Conservation (phyloP, 225 moss, liverwort and hornwort genomes). For the Anthoceros angustus region DNA sequence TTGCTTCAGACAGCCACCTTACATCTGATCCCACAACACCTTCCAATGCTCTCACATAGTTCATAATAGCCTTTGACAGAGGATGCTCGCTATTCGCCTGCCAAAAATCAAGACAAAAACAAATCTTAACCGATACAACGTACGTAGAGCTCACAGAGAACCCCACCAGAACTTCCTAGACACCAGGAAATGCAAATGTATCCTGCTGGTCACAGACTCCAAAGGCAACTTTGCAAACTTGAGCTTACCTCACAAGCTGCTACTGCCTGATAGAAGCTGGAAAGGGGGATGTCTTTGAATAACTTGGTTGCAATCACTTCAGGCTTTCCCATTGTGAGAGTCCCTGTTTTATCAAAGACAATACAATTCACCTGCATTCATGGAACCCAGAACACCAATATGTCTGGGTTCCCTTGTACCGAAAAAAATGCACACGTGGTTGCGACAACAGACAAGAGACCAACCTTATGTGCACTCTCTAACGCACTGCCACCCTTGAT, state of each 20-base stretch:
- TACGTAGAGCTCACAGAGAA: not conserved
- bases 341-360: slow-evolving; percentile 62
- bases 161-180: too few species aligned
- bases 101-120: too few species aligned
- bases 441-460: not conserved
- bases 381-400: not conserved
- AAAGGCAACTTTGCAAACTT: not conserved
- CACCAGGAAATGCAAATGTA: not conserved
- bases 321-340: slow-evolving; percentile 39
- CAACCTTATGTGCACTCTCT: slow-evolving; percentile 27
- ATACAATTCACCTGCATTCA: slow-evolving; percentile 22
- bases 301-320: slow-evolving; percentile 30
- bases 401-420: too few species aligned
- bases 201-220: not conserved
- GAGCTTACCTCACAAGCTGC: slow-evolving; percentile 65
- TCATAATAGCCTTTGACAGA: slow-evolving; percentile 59
- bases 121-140: too few species aligned
- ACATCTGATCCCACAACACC: slow-evolving; percentile 15
- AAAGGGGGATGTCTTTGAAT: slow-evolving; percentile 28
- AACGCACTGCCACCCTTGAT: slow-evolving; percentile 46
- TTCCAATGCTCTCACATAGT: slow-evolving; percentile 34
- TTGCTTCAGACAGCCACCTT: slow-evolving; percentile 21
- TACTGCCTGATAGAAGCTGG: slow-evolving; percentile 55
- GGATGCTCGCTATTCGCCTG: slow-evolving; percentile 79
- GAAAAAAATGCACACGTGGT: too few species aligned